Conservation (phyloP, 2,329 filamentous ascomycete species). For the Exophiala dermatitidis region DNA sequence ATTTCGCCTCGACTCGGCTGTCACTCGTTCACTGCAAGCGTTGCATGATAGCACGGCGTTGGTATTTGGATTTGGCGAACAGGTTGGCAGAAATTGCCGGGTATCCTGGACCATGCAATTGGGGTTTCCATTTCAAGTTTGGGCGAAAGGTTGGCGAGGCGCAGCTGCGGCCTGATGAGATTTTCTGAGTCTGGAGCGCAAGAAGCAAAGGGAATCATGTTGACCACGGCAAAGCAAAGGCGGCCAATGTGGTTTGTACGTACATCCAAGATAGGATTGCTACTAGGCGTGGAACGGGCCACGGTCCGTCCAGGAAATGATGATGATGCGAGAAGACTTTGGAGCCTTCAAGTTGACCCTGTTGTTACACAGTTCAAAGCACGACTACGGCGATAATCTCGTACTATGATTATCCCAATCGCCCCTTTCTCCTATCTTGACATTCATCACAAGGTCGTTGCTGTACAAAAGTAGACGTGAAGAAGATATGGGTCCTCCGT, state of each 20-base stretch:
- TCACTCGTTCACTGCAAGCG: slow-evolving; percentile 19
- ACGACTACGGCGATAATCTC: no score
- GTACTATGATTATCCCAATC: no score
- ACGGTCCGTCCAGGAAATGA: slow-evolving; percentile 7
- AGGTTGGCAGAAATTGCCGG: background rate
- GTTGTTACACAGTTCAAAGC: no score
- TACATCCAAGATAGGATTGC: slow-evolving; percentile 14
- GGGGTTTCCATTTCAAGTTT: background rate
- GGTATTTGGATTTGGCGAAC: background rate
- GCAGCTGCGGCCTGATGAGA: background rate
- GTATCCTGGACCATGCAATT: slow-evolving; percentile 1
- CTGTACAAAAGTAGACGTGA: no score
- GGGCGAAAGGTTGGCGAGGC: background rate
- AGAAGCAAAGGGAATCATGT: background rate
- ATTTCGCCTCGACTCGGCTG: slow-evolving; percentile 4
- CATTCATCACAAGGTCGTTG: no score
- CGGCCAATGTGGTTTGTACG: slow-evolving; percentile 11
- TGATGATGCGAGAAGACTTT: slow-evolving; percentile 11
- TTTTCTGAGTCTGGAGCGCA: background rate
- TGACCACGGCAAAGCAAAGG: background rate
- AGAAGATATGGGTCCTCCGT: no score
- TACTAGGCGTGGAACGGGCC: background rate
- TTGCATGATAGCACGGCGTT: slow-evolving; percentile 15
- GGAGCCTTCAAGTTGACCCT: no score
- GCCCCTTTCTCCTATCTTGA: no score